These are phyloP conservation scores for Skeletonema tropicum DNA, from an alignment of 108 stramenopile genomes.

Conservation along the genomic window DNA sequence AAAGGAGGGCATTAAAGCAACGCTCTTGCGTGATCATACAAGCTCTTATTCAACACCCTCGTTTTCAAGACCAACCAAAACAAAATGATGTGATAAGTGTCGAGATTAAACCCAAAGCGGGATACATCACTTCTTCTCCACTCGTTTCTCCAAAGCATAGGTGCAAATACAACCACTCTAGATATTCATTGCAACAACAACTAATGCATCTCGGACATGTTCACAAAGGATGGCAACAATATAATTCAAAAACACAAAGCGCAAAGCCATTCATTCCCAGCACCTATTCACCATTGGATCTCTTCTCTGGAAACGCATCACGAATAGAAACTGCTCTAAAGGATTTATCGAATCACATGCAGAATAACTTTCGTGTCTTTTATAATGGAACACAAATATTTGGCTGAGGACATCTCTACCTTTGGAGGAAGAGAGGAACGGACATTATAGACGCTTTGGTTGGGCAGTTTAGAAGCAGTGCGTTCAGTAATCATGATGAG, in stretches of 20 bases:
- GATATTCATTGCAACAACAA: conserved; percentile 62
- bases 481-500: neutral
- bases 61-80: neutral
- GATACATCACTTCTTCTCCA: conserved; percentile 69
- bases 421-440: conserved; percentile 9
- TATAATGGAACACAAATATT: conserved; percentile 42
- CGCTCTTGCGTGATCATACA: conserved; percentile 46
- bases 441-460: conserved; percentile 20
- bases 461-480: neutral
- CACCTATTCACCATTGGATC: conserved; percentile 58
- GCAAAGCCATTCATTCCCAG: conserved; percentile 22
- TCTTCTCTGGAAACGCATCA: conserved; percentile 51
- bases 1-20: conserved; percentile 18
- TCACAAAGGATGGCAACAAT: conserved; percentile 54
- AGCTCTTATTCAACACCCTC: too few relatives aligned
- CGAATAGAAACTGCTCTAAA: conserved; percentile 46
- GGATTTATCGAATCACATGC: conserved; percentile 53
- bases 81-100: conserved; percentile 19
- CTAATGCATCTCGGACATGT: conserved; percentile 46
- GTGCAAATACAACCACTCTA: conserved; percentile 55
- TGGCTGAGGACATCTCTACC: conserved; percentile 30
- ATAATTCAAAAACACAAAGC: neutral
- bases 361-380: conserved; percentile 71
- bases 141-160: conserved; percentile 60
- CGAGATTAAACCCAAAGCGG: conserved; percentile 85